Conservation (phyloP, 305 asterid genomes). For the Fraxinus latifolia region DNA sequence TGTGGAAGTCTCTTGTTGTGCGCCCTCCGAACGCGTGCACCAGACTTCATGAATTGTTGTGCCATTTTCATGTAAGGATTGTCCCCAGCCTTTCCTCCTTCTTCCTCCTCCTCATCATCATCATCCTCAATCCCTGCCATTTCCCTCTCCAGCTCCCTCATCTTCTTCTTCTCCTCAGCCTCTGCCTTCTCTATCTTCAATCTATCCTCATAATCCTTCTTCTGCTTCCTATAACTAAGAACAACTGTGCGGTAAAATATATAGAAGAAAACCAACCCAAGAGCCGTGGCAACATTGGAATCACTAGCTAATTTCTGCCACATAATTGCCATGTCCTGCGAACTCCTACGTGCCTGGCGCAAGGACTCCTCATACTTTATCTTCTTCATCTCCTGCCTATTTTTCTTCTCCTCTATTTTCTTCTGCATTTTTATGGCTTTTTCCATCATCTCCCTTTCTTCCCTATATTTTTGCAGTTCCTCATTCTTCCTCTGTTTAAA, state of each 20-base stretch:
- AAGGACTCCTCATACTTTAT: slow-evolving; percentile 44
- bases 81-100: slow-evolving; percentile 63
- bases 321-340: slow-evolving; percentile 49
- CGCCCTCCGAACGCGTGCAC: slow-evolving; percentile 87
- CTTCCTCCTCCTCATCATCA: slow-evolving; percentile 60
- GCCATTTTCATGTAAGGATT: slow-evolving; percentile 73
- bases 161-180: slow-evolving; percentile 89
- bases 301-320: slow-evolving; percentile 76
- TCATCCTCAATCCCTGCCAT: slow-evolving; percentile 55
- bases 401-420: slow-evolving; percentile 72
- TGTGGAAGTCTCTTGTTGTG: slow-evolving; percentile 65
- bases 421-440: slow-evolving; percentile 51
- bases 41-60: slow-evolving; percentile 82
- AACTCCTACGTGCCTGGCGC: slow-evolving; percentile 46
- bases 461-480: slow-evolving; percentile 48
- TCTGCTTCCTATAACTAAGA: slow-evolving; percentile 76
- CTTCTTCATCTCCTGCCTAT: slow-evolving; percentile 57
- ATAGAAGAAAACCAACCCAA: slow-evolving; percentile 74
- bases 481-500: slow-evolving; percentile 40
- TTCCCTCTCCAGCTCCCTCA: slow-evolving; percentile 77
- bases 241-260: slow-evolving; percentile 77
- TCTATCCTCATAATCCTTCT: slow-evolving; percentile 94
- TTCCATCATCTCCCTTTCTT: slow-evolving; percentile 56
- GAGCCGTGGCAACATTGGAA: slow-evolving; percentile 58
- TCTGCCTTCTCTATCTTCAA: slow-evolving; percentile 85